Percentiles rank a stretch among this genome's conserved stretches.
Conservation (phyloP, 2,329 filamentous ascomycete genomes). For the Cladophialophora psammophila region DNA sequence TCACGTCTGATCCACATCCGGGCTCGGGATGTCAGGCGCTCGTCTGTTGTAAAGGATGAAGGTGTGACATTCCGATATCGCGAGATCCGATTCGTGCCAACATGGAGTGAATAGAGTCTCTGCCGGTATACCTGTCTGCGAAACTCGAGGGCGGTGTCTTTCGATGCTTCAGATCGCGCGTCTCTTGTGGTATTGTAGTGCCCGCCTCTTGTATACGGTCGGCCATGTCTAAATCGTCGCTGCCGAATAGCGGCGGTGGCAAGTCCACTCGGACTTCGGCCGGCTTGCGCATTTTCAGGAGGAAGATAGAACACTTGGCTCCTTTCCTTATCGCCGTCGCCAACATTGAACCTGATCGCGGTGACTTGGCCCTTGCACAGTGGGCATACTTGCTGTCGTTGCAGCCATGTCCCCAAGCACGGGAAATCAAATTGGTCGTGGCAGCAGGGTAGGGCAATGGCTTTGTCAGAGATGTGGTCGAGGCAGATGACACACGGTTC, state of each 20-base stretch:
- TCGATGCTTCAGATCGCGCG: constrained; percentile 1
- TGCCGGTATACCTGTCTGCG: constrained; percentile 77
- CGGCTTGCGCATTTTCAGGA: constrained; percentile 39
- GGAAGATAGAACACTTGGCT: constrained; percentile 41
- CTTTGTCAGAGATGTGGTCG: constrained; percentile 74
- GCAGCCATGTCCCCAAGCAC: constrained; percentile 83
- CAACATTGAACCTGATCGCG: constrained; percentile 71
- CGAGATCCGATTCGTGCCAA: constrained; percentile 81
- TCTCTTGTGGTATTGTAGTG: constrained; percentile 37
- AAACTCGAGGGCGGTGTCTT: constrained; percentile 58
- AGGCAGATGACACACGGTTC: constrained; percentile 83
- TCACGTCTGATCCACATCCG: constrained; percentile 84
- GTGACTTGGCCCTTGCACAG: constrained; percentile 71
- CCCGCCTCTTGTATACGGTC: constrained; percentile 19
- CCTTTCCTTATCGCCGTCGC: constrained; percentile 39
- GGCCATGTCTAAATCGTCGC: constrained; percentile 26
- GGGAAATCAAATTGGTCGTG: constrained; percentile 85
- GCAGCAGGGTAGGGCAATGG: constrained; percentile 75
- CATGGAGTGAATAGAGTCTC: constrained; percentile 77
- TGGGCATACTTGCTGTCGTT: constrained; percentile 75
- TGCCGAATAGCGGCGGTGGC: constrained; percentile 7
- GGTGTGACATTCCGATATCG: constrained; percentile 78
- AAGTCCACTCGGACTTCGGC: not conserved
- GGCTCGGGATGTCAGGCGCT: constrained; percentile 76
- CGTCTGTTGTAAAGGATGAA: constrained; percentile 66